Percentiles rank a stretch among this genome's conserved stretches.
phyloP scores from a whole-genome alignment of 495 filamentous ascomycete species.

The Neurospora sp. region DNA sequence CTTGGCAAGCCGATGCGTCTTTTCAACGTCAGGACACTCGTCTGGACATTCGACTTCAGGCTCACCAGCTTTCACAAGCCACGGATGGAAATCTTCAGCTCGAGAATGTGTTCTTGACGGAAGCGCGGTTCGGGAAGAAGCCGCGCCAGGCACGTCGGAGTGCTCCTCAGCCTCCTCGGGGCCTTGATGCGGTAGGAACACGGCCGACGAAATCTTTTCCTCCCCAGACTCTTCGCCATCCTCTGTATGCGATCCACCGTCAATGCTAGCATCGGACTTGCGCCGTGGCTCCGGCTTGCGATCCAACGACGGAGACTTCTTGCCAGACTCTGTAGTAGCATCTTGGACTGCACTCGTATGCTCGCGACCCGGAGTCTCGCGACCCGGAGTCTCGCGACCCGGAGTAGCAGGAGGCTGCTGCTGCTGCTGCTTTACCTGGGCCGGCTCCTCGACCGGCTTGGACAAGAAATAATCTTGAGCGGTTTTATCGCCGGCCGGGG shows the following conservation, averaged over 20 bases:
- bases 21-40: conserved; percentile 13
- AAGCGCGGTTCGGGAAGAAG: conserved; percentile 9
- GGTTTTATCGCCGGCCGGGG: conserved; percentile 4
- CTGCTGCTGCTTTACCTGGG: neutral
- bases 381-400: conserved; percentile 1
- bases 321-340: neutral
- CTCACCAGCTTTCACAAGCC: conserved; percentile 41
- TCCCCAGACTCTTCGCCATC: conserved; percentile 80
- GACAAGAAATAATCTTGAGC: conserved; percentile 13
- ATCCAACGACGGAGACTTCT: conserved; percentile 1
- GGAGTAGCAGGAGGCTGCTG: conserved; percentile 1
- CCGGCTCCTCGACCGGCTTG: conserved; percentile 1
- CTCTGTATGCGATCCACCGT: conserved; percentile 34
- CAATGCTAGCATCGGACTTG: conserved; percentile 21
- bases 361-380: neutral
- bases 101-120: conserved; percentile 20
- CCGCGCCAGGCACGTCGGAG: conserved; percentile 27
- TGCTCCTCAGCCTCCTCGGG: conserved; percentile 43
- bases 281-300: conserved; percentile 10
- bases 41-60: conserved; percentile 30
- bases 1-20: conserved; percentile 6
- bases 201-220: conserved; percentile 89
- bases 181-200: conserved; percentile 83
- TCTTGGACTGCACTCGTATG: conserved; percentile 1
- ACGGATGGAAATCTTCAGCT: conserved; percentile 32